Evolutionary conservation across 306 rosid genomes (phyloP), one percentile per base, ranked within the genome.

Genomic region (Nissolia schottii): DNA sequence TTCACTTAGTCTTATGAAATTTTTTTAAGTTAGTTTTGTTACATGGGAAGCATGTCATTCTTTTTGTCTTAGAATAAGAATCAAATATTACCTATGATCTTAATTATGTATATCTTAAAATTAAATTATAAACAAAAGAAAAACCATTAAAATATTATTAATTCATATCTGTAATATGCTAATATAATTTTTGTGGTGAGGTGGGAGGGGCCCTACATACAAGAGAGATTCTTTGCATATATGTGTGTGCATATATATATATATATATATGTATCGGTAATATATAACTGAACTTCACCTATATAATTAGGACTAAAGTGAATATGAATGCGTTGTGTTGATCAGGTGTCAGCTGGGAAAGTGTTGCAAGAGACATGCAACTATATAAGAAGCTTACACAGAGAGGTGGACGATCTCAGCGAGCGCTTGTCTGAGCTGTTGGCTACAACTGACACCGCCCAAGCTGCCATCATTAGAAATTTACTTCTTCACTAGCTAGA

Each of bases 301-400:
- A n/a, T n/a, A n/a, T n/a, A n/a, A n/a, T n/a, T n/a, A n/a, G n/a
- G n/a, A n/a, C n/a, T n/a, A n/a, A n/a, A n/a, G 15, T 18, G 58
- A 12, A 53, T n/a, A 37, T 6, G 34, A 70, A 48, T 68, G 61
- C 1, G 14, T 5, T n/a, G n/a, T n/a, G n/a, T n/a, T n/a, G n/a
- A n/a, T 37, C 82, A 92, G 98, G 95, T 76, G 46, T 85, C 98
- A 64, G 89, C 98, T 18, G 54, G 95, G 0, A 87, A 78, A 58
- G 92, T 88, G 64, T 74, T 92, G 80, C 98, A 92, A 18, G 98
- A 92, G 81, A 92, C 95, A 0, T 92, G 98, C 85, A 92, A 85
- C 81, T 88, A 92, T 48, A 92, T 92, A 3, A 88, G 86, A 79
- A 92, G 53, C 84, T 78, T 92, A 82, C 88, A 92, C 79, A 75